Percentiles rank a stretch among this genome's conserved stretches.
Evolutionary conservation across 1,284 basidiomycete genomes (phyloP).

Genomic region (Apiotrichum laibachii): DNA sequence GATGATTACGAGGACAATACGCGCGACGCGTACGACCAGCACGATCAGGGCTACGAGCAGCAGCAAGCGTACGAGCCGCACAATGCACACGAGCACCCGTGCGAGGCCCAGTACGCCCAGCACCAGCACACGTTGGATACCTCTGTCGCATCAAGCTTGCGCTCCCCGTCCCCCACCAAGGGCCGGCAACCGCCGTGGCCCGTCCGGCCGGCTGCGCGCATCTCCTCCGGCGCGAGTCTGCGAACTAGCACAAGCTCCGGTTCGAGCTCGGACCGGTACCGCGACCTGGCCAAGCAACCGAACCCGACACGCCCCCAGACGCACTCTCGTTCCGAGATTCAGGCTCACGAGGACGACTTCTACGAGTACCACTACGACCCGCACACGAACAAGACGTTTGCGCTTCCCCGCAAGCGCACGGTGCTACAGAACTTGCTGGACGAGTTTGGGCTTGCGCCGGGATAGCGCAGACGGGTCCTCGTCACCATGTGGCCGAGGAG

Average conservation of each 20-base stretch:
- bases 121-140: background rate
- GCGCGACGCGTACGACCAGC: background rate
- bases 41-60: background rate
- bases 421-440: slow-evolving; percentile 36
- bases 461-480: too few relatives aligned
- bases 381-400: background rate
- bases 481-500: too few relatives aligned
- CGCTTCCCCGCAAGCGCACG: slow-evolving; percentile 16
- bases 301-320: too few relatives aligned
- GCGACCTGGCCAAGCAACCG: too few relatives aligned
- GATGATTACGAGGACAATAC: background rate
- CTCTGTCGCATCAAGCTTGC: background rate
- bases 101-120: background rate
- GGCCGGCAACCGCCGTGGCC: too few relatives aligned
- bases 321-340: background rate
- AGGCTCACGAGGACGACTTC: background rate
- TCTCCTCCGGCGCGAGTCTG: background rate
- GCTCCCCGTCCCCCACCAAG: background rate
- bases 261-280: too few relatives aligned
- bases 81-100: background rate
- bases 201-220: background rate
- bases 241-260: too few relatives aligned
- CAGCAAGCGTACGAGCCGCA: background rate
- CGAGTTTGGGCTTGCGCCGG: slow-evolving; percentile 33
- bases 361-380: background rate